Conservation (phyloP, 148 eudicot species). For the Rhododendron mucronatum region DNA sequence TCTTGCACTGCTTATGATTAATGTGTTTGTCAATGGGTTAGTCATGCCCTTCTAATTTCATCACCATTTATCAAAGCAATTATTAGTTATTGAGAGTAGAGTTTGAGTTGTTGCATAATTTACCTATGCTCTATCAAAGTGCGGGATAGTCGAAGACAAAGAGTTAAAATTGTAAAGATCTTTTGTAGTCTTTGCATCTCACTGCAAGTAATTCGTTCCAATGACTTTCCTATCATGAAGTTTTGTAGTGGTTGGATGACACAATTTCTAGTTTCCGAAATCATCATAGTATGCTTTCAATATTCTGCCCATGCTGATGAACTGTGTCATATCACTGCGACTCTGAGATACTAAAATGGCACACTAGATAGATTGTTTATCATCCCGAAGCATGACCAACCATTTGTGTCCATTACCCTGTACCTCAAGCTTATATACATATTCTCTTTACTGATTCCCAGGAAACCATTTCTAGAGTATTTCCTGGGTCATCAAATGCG, state of each 20-base stretch:
- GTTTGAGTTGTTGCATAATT: neutral
- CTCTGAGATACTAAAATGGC: neutral
- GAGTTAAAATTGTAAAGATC: neutral
- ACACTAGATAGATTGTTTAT: neutral
- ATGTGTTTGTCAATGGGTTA: neutral
- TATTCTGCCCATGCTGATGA: neutral
- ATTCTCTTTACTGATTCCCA: constrained; percentile 16
- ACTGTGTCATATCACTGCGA: neutral
- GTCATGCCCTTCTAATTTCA: neutral
- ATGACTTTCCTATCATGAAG: neutral
- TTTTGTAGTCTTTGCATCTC: neutral
- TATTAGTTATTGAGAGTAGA: neutral
- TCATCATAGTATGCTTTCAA: neutral
- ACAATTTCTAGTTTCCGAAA: neutral
- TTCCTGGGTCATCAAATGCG: constrained; percentile 29
- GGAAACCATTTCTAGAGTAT: constrained; percentile 22
- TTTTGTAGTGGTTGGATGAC: neutral
- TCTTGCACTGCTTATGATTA: neutral
- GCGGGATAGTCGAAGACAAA: neutral
- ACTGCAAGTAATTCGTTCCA: neutral
- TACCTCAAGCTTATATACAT: neutral
- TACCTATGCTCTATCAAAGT: neutral
- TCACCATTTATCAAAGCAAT: neutral
- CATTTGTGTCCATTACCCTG: neutral
- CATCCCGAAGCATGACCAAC: neutral